Base-by-base conservation (phyloP, 192 early-diverging fungal species). In the Mortierella antarctica region DNA sequence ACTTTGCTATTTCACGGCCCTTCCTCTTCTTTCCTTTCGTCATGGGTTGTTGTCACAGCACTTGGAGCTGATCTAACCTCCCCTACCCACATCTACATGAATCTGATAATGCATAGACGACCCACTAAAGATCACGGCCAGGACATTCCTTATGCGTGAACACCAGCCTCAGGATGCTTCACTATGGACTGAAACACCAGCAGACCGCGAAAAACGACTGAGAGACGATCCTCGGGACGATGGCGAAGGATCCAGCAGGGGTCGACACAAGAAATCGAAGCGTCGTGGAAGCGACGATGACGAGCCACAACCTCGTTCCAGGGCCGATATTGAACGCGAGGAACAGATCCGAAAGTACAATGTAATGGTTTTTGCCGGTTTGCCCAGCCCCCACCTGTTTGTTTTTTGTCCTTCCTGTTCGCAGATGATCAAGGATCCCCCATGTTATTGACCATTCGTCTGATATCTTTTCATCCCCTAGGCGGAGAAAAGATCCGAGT, bases 101-200 rank as follows among this genome's bases (percentile, higher is more conserved):
- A 31, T 31, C 31, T 3, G 31, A 31, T 31, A 31, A 31, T 31
- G 31, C 11, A 12, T 75, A 80, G 77, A 80, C 17, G 77, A 80
- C 46, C 77, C 77, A 4, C 65, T 80, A 11, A 80, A 80, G 61
- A 45, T 80, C 45, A 80, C 77, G 18, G 65, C 77, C n/a, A 71
- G 89, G 10, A 74, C 83, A n/a, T 90, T 90, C 60, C 79, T 74
- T 20, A 86, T 82, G 56, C 59, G 72, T 2, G 84, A 76, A 49
- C 71, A 72, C 13, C 58, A 60, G 21, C 71, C 86, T 9, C 71
- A 82, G 31, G 87, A 90, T 55, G 84, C 83, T 48, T 83, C 87
- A 0, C 71, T 84, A 4, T 90, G 89, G 89, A 90, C 89, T 18
- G 89, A 90, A 57, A 88, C 87, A 0, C 89, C 89, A 14, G 74